Percentiles rank a stretch among this genome's conserved stretches.
Evolutionary conservation across 78 protist species (phyloP).

Genomic region (Capsaspora owczarzaki): DNA sequence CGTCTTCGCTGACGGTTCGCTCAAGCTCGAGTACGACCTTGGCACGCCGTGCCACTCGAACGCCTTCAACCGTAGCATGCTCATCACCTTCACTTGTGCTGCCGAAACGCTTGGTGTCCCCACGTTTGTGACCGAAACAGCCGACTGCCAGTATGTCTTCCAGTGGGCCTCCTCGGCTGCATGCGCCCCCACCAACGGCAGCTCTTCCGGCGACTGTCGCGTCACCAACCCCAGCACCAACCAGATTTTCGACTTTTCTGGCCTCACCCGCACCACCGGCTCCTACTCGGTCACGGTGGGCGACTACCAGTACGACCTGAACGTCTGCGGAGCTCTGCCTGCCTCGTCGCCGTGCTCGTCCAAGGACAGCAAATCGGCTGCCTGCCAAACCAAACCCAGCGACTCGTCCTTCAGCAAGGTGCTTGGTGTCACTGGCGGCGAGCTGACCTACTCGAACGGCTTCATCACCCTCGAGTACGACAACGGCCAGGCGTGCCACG

Average conservation of each 20-base stretch:
- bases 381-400: too few species aligned
- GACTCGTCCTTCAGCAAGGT: not conserved
- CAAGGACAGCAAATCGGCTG: too few species aligned
- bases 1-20: not conserved
- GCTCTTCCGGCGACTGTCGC: not conserved
- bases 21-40: not conserved
- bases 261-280: too few species aligned
- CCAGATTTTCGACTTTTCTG: not conserved
- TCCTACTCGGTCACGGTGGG: not conserved
- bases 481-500: not conserved
- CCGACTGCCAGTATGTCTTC: slow-evolving; percentile 3
- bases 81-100: not conserved
- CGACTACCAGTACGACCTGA: not conserved
- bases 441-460: not conserved
- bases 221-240: not conserved
- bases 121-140: not conserved
- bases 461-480: not conserved
- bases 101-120: not conserved
- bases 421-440: not conserved
- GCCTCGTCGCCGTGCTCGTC: not conserved
- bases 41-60: not conserved
- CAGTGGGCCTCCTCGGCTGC: slow-evolving; percentile 5
- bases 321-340: not conserved
- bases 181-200: not conserved
- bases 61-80: not conserved